Evolutionary conservation across 2,329 filamentous ascomycete species (phyloP).

Genomic region (Diplodia scrobiculata): DNA sequence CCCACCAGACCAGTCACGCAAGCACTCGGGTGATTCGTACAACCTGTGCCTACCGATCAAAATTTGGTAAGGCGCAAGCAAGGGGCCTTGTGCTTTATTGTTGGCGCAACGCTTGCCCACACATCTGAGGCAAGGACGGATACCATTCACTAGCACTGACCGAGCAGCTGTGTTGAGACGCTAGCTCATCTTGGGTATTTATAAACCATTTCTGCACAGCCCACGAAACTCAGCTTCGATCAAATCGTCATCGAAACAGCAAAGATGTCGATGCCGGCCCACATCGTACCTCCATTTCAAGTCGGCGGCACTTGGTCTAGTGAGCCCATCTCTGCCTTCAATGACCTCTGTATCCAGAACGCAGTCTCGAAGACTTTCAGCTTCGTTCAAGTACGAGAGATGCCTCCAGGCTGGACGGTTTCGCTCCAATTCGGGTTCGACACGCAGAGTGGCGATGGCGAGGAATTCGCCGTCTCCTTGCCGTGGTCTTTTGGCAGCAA

Average conservation of each 20-base stretch:
- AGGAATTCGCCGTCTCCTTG: constrained; percentile 33
- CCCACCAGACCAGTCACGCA: too few relatives aligned
- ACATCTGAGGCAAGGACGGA: too few relatives aligned
- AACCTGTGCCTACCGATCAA: too few relatives aligned
- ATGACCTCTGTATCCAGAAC: constrained; percentile 25
- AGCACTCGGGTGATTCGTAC: too few relatives aligned
- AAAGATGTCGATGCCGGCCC: background rate
- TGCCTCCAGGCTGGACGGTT: constrained; percentile 33
- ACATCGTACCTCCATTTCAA: background rate
- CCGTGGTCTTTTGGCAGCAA: constrained; percentile 42
- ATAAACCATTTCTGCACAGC: too few relatives aligned
- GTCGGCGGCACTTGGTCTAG: background rate
- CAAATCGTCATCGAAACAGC: background rate
- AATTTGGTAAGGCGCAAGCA: too few relatives aligned
- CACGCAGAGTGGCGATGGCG: constrained; percentile 30
- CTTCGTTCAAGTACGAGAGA: background rate
- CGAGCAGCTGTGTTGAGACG: too few relatives aligned
- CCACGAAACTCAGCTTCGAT: too few relatives aligned
- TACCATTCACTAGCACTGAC: too few relatives aligned
- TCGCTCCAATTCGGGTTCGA: constrained; percentile 35
- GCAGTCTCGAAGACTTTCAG: background rate
- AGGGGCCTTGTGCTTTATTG: too few relatives aligned
- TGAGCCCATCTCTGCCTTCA: constrained; percentile 21
- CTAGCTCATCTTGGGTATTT: too few relatives aligned
- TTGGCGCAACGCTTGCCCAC: too few relatives aligned